A percentile compares a stretch with the other conserved stretches of the same genome.
Conservation (phyloP, 2,329 filamentous ascomycete species). For the Bipolaris gigantea region DNA sequence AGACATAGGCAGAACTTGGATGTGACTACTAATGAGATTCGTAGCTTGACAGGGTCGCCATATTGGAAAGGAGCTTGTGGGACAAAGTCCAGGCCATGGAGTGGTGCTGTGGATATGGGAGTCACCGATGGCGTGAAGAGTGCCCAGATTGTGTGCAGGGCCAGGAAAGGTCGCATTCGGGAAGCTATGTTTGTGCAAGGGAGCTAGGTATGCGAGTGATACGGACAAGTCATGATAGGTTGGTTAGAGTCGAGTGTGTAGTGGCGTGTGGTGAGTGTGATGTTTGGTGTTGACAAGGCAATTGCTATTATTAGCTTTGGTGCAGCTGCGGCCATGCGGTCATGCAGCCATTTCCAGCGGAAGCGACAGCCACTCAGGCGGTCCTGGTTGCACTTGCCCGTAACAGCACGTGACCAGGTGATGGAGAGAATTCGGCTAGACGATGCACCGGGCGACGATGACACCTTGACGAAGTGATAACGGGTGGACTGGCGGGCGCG, state of each 20-base stretch:
- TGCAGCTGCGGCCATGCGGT: neutral
- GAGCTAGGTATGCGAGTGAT: neutral
- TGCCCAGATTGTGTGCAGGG: neutral
- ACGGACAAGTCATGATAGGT: neutral
- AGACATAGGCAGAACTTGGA: conserved; percentile 5
- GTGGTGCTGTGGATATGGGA: neutral
- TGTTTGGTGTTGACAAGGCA: neutral
- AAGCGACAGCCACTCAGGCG: too few species aligned
- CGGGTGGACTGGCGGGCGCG: neutral
- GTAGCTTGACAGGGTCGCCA: neutral
- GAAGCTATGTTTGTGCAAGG: neutral
- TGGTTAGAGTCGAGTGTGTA: neutral
- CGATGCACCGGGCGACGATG: too few species aligned
- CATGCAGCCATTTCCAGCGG: too few species aligned
- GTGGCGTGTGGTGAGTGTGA: neutral
- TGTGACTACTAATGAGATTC: neutral
- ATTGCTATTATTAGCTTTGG: neutral
- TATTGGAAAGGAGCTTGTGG: neutral
- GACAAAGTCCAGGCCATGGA: neutral
- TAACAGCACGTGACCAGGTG: neutral
- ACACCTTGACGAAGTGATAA: too few species aligned
- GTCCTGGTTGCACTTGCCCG: too few species aligned
- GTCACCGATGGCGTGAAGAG: neutral
- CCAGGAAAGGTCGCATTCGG: neutral
- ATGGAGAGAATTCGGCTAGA: neutral